A percentile compares a stretch with the other conserved stretches of the same genome.
Conservation (phyloP, 1,139 yeast species). For the Pichia kudriavzevii region DNA sequence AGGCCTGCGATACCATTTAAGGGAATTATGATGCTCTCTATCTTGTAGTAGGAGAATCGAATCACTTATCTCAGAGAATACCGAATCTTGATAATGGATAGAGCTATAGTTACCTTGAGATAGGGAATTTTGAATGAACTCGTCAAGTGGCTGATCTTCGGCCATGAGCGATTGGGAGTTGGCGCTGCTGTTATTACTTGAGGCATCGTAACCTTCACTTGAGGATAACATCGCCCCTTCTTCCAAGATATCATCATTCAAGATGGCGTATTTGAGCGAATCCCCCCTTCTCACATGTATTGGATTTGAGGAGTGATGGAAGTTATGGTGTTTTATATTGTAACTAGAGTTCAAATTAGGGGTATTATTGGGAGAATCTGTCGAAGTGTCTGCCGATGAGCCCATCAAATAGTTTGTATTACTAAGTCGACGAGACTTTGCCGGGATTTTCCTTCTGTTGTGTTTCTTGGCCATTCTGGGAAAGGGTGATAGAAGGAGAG, state of each 20-base stretch:
- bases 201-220: slow-evolving; percentile 17
- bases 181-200: slow-evolving; percentile 7
- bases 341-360: not conserved
- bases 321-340: not conserved
- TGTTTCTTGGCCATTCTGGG: slow-evolving; percentile 9
- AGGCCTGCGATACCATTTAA: slow-evolving; percentile 27
- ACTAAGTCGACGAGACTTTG: not conserved
- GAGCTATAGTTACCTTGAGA: slow-evolving; percentile 2
- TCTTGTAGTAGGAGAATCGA: slow-evolving; percentile 16
- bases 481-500: too few species aligned
- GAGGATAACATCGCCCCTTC: slow-evolving; percentile 19
- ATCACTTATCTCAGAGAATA: slow-evolving; percentile 11
- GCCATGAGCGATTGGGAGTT: not conserved
- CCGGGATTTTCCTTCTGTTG: slow-evolving; percentile 1
- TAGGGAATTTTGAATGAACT: too few species aligned
- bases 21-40: slow-evolving; percentile 16
- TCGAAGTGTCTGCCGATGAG: slow-evolving; percentile 15
- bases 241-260: slow-evolving; percentile 16
- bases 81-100: slow-evolving; percentile 6
- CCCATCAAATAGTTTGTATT: slow-evolving; percentile 7
- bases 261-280: slow-evolving; percentile 12
- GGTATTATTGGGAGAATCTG: not conserved
- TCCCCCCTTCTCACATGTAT: slow-evolving; percentile 4
- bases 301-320: not conserved
- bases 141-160: too few species aligned